A percentile compares a stretch with the other conserved stretches of the same genome.
Conservation (phyloP, 352 stramenopile species). For the Aphanomyces invadans region DNA sequence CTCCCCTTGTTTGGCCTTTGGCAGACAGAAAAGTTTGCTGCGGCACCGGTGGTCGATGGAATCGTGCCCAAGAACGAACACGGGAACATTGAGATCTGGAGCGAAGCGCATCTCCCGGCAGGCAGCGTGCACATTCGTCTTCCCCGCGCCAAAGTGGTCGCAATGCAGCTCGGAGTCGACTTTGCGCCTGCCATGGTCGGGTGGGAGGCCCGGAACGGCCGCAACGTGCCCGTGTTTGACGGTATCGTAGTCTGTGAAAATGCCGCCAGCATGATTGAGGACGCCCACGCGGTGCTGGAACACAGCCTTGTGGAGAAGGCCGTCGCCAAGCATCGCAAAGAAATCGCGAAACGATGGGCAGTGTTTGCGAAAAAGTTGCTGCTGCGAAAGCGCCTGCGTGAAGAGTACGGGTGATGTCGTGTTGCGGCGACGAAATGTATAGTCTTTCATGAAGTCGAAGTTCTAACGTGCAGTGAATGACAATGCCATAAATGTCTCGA, state of each 20-base stretch:
- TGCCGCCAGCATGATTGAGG: conserved; percentile 42
- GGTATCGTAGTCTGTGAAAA: conserved; percentile 58
- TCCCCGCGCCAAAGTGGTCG: conserved; percentile 54
- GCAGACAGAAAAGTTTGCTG: conserved; percentile 59
- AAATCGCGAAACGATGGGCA: conserved; percentile 54
- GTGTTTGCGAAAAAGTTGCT: conserved; percentile 57
- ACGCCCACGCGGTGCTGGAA: conserved; percentile 59
- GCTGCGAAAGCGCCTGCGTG: conserved; percentile 58
- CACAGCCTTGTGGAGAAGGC: conserved; percentile 63
- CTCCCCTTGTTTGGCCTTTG: conserved; percentile 59
- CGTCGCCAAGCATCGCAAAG: conserved; percentile 52
- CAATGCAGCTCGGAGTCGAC: conserved; percentile 61
- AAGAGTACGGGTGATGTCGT: conserved; percentile 58
- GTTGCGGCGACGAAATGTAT: not conserved
- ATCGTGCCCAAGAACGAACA: conserved; percentile 76
- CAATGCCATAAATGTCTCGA: not conserved
- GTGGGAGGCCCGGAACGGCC: conserved; percentile 62
- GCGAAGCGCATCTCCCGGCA: conserved; percentile 46
- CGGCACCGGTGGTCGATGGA: conserved; percentile 47
- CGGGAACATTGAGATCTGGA: conserved; percentile 85
- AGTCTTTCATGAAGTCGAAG: not conserved
- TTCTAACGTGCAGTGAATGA: too few species aligned
- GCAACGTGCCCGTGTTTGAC: conserved; percentile 55
- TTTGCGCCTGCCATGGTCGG: conserved; percentile 72
- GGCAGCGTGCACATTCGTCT: conserved; percentile 54